Evolutionary conservation across 805 yeast genomes (phyloP).

Genomic region (Kazachstania kunashirensis): DNA sequence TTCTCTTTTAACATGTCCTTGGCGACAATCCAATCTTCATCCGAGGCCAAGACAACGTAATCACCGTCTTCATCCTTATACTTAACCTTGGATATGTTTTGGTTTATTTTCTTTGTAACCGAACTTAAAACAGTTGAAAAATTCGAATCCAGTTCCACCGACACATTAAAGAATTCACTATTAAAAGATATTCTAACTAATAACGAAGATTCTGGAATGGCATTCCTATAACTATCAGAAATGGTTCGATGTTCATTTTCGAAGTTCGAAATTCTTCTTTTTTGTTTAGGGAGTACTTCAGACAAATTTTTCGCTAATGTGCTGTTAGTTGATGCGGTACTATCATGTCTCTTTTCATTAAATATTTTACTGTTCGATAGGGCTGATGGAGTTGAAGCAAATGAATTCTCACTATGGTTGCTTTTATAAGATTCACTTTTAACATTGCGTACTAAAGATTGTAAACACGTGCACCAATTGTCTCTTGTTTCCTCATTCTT

Average conservation of each 20-base stretch:
- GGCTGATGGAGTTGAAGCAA: conserved; percentile 18
- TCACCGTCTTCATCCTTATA: conserved; percentile 96
- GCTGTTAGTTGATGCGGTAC: conserved; percentile 21
- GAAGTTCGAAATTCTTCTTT: conserved; percentile 11
- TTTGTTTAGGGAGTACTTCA: conserved; percentile 21
- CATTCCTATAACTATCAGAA: conserved; percentile 33
- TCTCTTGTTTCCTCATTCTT: conserved; percentile 72
- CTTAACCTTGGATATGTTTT: conserved; percentile 45
- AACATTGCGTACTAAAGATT: conserved; percentile 27
- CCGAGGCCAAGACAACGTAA: conserved; percentile 70
- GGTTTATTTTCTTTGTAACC: conserved; percentile 47
- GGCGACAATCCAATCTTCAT: conserved; percentile 84
- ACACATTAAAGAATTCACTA: conserved; percentile 50
- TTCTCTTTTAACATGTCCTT: conserved; percentile 53
- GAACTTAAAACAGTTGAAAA: conserved; percentile 46
- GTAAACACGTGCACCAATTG: conserved; percentile 71
- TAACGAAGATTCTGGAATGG: conserved; percentile 32
- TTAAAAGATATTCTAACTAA: conserved; percentile 35
- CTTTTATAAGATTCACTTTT: conserved; percentile 29
- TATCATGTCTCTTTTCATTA: conserved; percentile 16
- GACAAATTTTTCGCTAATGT: conserved; percentile 21
- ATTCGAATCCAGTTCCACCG: conserved; percentile 45
- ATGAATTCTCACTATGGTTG: conserved; percentile 21
- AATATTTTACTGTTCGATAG: conserved; percentile 4
- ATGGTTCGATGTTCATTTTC: conserved; percentile 32